These are phyloP conservation scores for Artemisia tridentata DNA, from an alignment of 129 eudicot genomes.

Conservation along the genomic window DNA sequence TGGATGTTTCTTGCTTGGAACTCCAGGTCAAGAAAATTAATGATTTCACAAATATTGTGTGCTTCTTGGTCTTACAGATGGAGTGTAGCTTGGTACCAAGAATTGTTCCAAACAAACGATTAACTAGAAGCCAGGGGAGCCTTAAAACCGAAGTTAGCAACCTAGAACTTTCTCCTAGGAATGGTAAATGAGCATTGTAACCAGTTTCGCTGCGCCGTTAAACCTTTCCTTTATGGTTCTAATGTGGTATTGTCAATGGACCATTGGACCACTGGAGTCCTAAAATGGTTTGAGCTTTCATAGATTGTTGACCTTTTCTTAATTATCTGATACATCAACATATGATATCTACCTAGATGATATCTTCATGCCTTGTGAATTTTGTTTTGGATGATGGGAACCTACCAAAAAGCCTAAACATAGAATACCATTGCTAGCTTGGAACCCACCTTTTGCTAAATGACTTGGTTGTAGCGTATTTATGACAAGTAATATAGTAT, in stretches of 20 bases:
- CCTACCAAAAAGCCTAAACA: constrained; percentile 8
- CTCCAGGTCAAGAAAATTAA: constrained; percentile 1
- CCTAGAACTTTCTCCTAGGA: constrained; percentile 23
- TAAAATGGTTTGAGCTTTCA: constrained; percentile 14
- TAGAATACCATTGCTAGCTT: constrained; percentile 13
- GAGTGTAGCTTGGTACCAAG: constrained; percentile 5
- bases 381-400: constrained; percentile 4
- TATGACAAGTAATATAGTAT: constrained; percentile 6
- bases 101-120: constrained; percentile 17
- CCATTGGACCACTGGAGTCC: constrained; percentile 16
- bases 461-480: background rate
- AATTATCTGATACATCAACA: constrained; percentile 3
- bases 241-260: constrained; percentile 4
- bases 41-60: constrained; percentile 22
- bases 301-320: background rate
- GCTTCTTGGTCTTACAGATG: constrained; percentile 34
- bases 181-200: constrained; percentile 16
- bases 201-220: background rate
- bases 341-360: constrained; percentile 6
- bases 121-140: constrained; percentile 18
- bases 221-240: constrained; percentile 14
- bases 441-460: background rate
- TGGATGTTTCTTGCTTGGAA: constrained; percentile 1
- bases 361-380: background rate
- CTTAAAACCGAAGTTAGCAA: constrained; percentile 20